Evolutionary conservation across 352 stramenopile genomes (phyloP).

Genomic region (Phytophthora pini): DNA sequence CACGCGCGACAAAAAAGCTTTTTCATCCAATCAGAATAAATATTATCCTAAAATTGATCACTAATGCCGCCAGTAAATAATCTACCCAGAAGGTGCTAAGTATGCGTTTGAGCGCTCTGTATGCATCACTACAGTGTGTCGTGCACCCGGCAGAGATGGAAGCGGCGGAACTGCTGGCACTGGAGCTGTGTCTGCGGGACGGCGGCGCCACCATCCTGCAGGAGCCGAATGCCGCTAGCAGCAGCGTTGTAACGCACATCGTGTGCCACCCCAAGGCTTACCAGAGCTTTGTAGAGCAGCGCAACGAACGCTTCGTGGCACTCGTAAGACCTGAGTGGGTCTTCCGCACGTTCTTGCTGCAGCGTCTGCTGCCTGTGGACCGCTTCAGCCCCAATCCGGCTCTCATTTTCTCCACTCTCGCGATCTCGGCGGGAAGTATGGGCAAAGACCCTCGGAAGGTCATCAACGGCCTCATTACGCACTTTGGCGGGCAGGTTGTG

Average conservation of each 20-base stretch:
- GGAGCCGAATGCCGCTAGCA: conserved; percentile 24
- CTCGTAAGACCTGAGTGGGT: conserved; percentile 85
- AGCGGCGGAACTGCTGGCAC: conserved; percentile 39
- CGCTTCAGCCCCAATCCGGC: conserved; percentile 79
- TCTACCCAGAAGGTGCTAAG: conserved; percentile 2
- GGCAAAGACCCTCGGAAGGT: conserved; percentile 84
- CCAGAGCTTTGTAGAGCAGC: conserved; percentile 48
- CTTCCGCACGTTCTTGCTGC: conserved; percentile 74
- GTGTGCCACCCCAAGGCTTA: conserved; percentile 71
- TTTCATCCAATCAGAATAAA: too few relatives aligned
- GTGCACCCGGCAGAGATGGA: conserved; percentile 62
- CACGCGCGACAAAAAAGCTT: conserved; percentile 4
- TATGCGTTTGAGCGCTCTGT: conserved; percentile 61
- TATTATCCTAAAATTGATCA: background rate
- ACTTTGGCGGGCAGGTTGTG: conserved; percentile 84
- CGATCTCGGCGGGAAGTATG: conserved; percentile 73
- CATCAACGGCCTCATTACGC: conserved; percentile 76
- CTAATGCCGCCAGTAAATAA: conserved; percentile 3
- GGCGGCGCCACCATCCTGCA: conserved; percentile 58
- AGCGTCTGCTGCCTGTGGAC: conserved; percentile 66
- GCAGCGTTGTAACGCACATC: conserved; percentile 64
- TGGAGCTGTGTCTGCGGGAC: conserved; percentile 71
- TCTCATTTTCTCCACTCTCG: conserved; percentile 81
- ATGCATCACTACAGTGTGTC: conserved; percentile 52
- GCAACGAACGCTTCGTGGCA: conserved; percentile 73